Conservation (phyloP, 441 rosid species). For the Brassica hybrid region DNA sequence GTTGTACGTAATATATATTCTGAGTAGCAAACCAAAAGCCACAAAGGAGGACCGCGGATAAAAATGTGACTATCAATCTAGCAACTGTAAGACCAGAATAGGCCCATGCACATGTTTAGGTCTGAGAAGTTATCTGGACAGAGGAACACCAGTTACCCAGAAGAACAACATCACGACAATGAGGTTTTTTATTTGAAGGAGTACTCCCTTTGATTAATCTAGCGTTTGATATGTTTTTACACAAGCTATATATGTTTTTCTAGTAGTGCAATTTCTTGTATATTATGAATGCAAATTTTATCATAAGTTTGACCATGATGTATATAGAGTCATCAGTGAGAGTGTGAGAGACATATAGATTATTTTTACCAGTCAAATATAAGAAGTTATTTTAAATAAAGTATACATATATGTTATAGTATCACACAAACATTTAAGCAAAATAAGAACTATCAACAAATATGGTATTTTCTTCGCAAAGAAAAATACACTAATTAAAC, state of each 20-base stretch:
- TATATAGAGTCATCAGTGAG: not conserved
- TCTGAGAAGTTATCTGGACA: not conserved
- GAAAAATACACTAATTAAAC: not conserved
- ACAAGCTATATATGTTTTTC: not conserved
- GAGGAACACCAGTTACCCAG: slow-evolving; percentile 2
- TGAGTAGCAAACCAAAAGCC: slow-evolving; percentile 17
- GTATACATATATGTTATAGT: not conserved
- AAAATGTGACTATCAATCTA: not conserved
- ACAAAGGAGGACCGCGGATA: not conserved
- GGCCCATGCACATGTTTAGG: slow-evolving; percentile 7
- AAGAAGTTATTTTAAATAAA: not conserved
- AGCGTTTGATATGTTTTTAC: not conserved
- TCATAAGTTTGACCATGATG: not conserved
- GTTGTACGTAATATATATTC: not conserved
- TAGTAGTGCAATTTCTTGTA: not conserved
- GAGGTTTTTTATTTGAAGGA: not conserved
- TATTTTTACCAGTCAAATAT: not conserved
- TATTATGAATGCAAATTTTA: not conserved
- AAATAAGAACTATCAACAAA: not conserved
- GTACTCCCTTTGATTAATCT: not conserved
- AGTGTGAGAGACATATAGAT: not conserved
- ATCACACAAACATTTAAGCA: slow-evolving; percentile 1
- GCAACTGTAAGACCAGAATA: slow-evolving; percentile 7
- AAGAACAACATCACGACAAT: not conserved
- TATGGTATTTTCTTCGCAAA: not conserved